Percentiles rank a stretch among this genome's conserved stretches.
Conservation (phyloP, 305 asterid species). For the Solanum hybrid region DNA sequence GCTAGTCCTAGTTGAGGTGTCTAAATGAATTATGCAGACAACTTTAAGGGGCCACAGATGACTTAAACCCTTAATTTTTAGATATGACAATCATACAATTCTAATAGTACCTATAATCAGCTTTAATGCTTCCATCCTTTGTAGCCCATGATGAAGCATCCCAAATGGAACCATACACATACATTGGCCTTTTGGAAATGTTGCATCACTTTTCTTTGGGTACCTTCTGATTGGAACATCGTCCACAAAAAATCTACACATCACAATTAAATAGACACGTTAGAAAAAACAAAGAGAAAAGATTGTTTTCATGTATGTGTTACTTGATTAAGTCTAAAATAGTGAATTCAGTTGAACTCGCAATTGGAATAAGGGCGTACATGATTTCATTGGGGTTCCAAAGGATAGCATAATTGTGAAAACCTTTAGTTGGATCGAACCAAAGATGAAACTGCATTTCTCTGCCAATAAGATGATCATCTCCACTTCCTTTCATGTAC, state of each 20-base stretch:
- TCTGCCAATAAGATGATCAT: constrained; percentile 63
- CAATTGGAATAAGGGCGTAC: constrained; percentile 8
- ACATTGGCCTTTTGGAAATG: constrained; percentile 70
- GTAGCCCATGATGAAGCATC: constrained; percentile 95
- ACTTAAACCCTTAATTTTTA: not conserved
- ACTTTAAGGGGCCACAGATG: no score
- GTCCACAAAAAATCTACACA: constrained; percentile 64
- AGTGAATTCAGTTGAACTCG: not conserved
- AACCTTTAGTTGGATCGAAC: constrained; percentile 71
- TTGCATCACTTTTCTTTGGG: constrained; percentile 45
- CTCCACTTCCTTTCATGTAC: constrained; percentile 72
- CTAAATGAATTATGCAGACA: no score
- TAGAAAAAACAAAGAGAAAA: constrained; percentile 3
- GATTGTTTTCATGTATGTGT: not conserved
- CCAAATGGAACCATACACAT: constrained; percentile 70
- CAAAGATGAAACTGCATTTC: constrained; percentile 77
- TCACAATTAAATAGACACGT: not conserved
- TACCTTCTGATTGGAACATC: constrained; percentile 72
- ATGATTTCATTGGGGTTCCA: constrained; percentile 69
- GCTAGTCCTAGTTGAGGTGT: no score
- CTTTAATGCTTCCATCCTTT: constrained; percentile 60
- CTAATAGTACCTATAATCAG: constrained; percentile 19
- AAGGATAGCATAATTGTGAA: constrained; percentile 63
- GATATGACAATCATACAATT: not conserved
- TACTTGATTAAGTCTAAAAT: not conserved